Base-by-base conservation (phyloP, 2,329 filamentous ascomycete species). In the Sporothrix pseudoabietina region DNA sequence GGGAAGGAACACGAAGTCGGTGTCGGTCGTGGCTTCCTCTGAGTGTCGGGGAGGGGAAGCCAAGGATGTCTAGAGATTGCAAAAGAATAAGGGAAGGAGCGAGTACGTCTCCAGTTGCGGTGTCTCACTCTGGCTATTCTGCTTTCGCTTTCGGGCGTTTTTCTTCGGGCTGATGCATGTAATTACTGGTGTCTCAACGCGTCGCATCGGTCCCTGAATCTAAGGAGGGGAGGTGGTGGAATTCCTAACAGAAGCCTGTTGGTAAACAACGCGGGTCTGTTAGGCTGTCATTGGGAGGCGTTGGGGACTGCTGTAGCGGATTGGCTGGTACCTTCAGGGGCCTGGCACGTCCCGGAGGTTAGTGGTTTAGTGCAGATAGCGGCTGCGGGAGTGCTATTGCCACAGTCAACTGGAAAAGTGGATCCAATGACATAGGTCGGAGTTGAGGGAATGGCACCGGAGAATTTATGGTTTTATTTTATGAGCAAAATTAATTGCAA, bases 121-220 rank as follows among this genome's bases (percentile, higher is more conserved):
- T 39, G 70, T 66, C 59, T 65, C 44, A 35, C 35, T 59, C 35
- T 59, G 35, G 30, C 44, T 52, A 47, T 47, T 49, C 35, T 71
- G 61, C 4, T 30, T 66, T 71, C 14, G 61, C 4, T 30, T 66
- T 71, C 22, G 41, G 39, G 26, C 47, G 55, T 63, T 41, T 32
- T 63, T 49, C 39, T n/a, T 55, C n/a, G 55, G 22, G 41, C 22
- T 47, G 65, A 39, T 65, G 57, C 39, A 68, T 49, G 57, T 54
- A 65, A 72, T 69, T 41, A 59, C 32, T 72, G 54, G 44, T 65
- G 70, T 66, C 72, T 49, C 73, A 72, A 54, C 73, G 66, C 71
- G 73, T 73, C 71, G 71, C 73, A 73, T 73, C 49, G 70, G 72
- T 73, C 52, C 66, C 68, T 55, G 71, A 22, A 26, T 35, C 39